Conservation (phyloP, 441 rosid species). For the Flueggea neowawraea region DNA sequence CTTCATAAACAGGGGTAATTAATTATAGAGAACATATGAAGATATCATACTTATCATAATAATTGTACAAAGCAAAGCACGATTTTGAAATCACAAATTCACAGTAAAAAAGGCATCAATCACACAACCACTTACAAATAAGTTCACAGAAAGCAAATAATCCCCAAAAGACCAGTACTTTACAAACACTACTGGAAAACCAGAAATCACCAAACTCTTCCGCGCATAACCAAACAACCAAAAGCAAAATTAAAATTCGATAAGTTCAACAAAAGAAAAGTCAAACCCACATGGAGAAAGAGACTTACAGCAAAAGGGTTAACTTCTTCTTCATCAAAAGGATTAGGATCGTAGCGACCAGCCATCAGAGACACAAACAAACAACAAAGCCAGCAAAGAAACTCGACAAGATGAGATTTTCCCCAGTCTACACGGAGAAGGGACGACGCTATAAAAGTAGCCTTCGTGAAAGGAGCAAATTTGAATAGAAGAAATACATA, state of each 20-base stretch:
- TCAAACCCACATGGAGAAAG: background rate
- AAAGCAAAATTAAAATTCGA: background rate
- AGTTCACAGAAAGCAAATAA: no score
- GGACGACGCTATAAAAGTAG: no score
- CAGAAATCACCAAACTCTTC: constrained; percentile 1
- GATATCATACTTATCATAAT: no score
- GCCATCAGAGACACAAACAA: constrained; percentile 39
- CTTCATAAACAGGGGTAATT: no score
- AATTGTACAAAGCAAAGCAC: background rate
- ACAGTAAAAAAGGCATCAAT: no score
- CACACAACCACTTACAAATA: no score
- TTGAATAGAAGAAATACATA: no score
- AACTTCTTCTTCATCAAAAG: constrained; percentile 76
- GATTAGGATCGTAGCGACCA: constrained; percentile 74
- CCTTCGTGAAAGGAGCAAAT: no score
- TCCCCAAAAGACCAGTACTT: no score
- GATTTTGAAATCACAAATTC: background rate
- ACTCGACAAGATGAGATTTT: background rate
- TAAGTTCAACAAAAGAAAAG: background rate
- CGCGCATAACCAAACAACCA: background rate
- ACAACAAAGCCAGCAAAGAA: background rate
- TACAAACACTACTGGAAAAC: background rate
- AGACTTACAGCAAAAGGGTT: constrained; percentile 84
- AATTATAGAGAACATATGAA: no score
- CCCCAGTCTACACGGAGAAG: no score